These are phyloP conservation scores for Wickerhamiella australiensis DNA, from an alignment of 805 yeast genomes.

Conservation along the genomic window DNA sequence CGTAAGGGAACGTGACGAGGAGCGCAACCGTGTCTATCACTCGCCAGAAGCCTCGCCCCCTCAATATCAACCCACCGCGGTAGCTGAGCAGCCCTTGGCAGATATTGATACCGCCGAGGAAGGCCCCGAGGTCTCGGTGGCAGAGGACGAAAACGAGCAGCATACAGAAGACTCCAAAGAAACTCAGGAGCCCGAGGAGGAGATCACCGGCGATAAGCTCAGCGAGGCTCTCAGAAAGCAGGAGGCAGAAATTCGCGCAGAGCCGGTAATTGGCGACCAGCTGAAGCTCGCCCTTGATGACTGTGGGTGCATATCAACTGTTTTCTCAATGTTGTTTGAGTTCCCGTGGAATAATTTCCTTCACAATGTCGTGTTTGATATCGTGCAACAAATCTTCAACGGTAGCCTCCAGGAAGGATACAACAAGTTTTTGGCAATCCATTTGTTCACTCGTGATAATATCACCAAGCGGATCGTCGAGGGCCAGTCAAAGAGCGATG, in stretches of 20 bases:
- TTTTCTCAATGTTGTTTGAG: slow-evolving; percentile 62
- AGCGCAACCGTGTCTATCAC: slow-evolving; percentile 31
- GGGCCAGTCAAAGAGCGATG: slow-evolving; percentile 50
- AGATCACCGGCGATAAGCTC: slow-evolving; percentile 16
- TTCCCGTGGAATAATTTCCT: slow-evolving; percentile 96
- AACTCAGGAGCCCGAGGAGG: slow-evolving; percentile 15
- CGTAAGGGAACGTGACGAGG: slow-evolving; percentile 54
- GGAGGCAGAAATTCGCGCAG: slow-evolving; percentile 31
- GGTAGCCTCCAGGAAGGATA: slow-evolving; percentile 79
- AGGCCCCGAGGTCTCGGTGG: slow-evolving; percentile 15
- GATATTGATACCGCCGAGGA: slow-evolving; percentile 13
- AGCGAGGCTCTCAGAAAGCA: slow-evolving; percentile 20
- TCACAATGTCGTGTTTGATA: slow-evolving; percentile 94
- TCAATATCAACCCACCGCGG: slow-evolving; percentile 15
- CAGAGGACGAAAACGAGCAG: slow-evolving; percentile 20
- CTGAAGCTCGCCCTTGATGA: slow-evolving; percentile 76
- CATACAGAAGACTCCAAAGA: slow-evolving; percentile 19
- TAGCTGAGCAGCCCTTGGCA: not conserved
- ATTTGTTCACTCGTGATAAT: slow-evolving; percentile 53
- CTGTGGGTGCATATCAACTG: slow-evolving; percentile 50
- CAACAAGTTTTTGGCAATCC: slow-evolving; percentile 63
- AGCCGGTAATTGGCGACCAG: slow-evolving; percentile 75
- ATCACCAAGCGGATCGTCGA: slow-evolving; percentile 47
- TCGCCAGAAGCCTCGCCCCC: not conserved
- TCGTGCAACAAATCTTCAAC: slow-evolving; percentile 86